Base-by-base conservation (phyloP, 441 rosid species). In the Isatis lusitanica region DNA sequence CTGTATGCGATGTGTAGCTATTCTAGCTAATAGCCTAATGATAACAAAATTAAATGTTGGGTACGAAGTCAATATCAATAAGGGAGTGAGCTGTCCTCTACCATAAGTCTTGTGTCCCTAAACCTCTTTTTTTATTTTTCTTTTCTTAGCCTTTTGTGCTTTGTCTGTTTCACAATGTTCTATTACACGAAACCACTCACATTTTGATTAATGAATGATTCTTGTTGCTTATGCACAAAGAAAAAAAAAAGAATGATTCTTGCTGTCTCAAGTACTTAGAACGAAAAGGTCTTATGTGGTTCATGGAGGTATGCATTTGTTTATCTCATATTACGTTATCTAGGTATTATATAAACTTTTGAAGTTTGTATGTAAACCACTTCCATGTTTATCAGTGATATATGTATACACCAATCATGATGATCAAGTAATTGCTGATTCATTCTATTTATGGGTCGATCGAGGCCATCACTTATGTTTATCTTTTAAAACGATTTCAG, bases 11-110 rank as follows among this genome's bases (percentile, higher is more conserved):
- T 3, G 36, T 17, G 38, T 48, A 50, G 63, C 68, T 59, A 40
- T 13, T 43, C 26, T 8, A 53, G 75, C 39, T 52, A 63, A 21
- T 56, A 57, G 53, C 39, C 8, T 15, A 31, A 68, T 60, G 68
- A 52, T 67, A 62, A 61, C 47, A 67, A 66, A 59, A 67, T 21
- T 30, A 53, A 74, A 53, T 18, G 79, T 66, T 75, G 59, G 79
- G 69, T 62, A 53, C 50, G 24, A 68, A 75, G 79, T 75, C 79
- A 63, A 53, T 68, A 48, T 75, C 79, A 75, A 53, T 24, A 62
- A 75, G 58, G 15, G 70, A 68, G 59, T 68, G 70, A 75, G 79
- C 79, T 75, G 79, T 68, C 70, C 65, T 68, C 74, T 68, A 75
- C 51, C 55, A 68, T 60, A 68, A 74, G 64, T 75, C 74, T 68